A percentile compares a stretch with the other conserved stretches of the same genome.
phyloP scores from a whole-genome alignment of 139 green algal genomes.

The Ettlia oleoabundans region DNA sequence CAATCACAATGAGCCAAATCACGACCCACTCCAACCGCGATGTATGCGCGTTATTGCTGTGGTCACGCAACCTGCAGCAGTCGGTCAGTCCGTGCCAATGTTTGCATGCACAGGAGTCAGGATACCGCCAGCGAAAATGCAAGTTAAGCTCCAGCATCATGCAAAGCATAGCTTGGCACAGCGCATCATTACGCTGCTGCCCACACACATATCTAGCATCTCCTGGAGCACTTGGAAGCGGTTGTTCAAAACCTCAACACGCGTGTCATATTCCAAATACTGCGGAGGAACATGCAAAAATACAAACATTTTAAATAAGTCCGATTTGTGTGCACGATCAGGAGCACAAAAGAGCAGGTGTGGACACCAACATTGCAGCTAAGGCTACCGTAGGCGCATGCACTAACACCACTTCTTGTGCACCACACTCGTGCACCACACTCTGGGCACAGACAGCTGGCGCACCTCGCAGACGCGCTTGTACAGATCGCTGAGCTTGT shows the following conservation, averaged over 20 bases:
- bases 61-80: slow-evolving; percentile 20
- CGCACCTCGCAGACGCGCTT: slow-evolving; percentile 38
- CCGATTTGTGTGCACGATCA: no score
- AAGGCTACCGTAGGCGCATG: no score
- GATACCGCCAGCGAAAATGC: background rate
- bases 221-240: slow-evolving; percentile 76
- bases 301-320: no score
- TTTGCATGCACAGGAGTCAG: background rate
- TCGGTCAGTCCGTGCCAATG: no score
- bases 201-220: slow-evolving; percentile 79
- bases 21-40: slow-evolving; percentile 73
- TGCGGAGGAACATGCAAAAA: no score
- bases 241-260: slow-evolving; percentile 68
- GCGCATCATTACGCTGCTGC: background rate
- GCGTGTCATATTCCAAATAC: slow-evolving; percentile 74
- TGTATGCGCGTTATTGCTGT: slow-evolving; percentile 33
- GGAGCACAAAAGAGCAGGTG: no score
- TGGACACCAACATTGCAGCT: no score
- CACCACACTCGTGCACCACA: no score
- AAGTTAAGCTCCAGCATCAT: background rate
- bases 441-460: no score
- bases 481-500: slow-evolving; percentile 65
- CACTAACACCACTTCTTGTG: no score
- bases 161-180: background rate
- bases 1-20: slow-evolving; percentile 59